Conservation (phyloP, 495 filamentous ascomycete species). For the Xylaria bambusicola region DNA sequence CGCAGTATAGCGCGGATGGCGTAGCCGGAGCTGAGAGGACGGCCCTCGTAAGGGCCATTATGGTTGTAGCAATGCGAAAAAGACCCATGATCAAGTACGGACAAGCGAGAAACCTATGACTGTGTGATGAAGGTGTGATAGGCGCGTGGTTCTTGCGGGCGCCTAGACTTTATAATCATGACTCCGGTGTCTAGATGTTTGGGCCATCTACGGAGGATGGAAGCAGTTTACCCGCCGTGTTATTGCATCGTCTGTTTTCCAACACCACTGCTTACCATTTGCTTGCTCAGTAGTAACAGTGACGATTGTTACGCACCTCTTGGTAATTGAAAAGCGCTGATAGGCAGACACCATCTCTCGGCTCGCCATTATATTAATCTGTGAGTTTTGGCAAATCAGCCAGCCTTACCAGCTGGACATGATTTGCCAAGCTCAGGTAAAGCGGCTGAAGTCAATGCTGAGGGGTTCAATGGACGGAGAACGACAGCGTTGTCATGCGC, state of each 20-base stretch:
- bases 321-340: conserved; percentile 14
- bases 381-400: conserved; percentile 30
- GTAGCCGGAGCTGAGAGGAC: conserved; percentile 23
- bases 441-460: conserved; percentile 33
- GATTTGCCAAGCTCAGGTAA: conserved; percentile 25
- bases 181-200: background rate
- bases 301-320: conserved; percentile 14
- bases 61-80: conserved; percentile 28
- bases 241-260: too few species aligned
- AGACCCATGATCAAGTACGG: conserved; percentile 32
- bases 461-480: conserved; percentile 16
- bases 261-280: conserved; percentile 19
- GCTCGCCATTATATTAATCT: conserved; percentile 12
- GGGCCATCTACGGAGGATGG: conserved; percentile 14
- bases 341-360: conserved; percentile 9
- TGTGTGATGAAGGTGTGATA: background rate
- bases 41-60: conserved; percentile 25
- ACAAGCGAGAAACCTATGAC: background rate
- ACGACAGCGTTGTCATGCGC: background rate
- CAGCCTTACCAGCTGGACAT: conserved; percentile 31
- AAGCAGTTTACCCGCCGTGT: conserved; percentile 8
- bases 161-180: conserved; percentile 7
- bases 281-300: conserved; percentile 25
- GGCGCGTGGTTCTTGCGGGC: background rate
- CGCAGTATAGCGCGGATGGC: conserved; percentile 35